Conservation (phyloP, 176 grass and related monocot genomes). For the Carex myosuroides region DNA sequence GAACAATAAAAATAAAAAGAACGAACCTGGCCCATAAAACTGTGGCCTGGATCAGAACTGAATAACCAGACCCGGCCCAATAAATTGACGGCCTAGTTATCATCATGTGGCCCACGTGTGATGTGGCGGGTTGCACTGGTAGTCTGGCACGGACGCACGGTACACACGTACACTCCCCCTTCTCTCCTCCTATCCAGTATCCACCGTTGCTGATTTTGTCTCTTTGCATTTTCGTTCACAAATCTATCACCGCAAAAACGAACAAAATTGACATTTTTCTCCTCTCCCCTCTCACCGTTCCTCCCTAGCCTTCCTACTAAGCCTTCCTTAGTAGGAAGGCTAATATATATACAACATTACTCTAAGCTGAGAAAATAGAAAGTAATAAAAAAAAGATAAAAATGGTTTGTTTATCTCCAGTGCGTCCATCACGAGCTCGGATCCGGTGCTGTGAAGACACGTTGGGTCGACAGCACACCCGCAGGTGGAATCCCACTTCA, state of each 20-base stretch:
- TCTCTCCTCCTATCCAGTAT: neutral
- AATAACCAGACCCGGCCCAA: neutral
- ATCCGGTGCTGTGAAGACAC: slow-evolving; percentile 67
- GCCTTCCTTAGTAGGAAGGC: neutral
- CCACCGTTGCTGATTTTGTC: neutral
- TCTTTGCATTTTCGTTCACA: slow-evolving; percentile 7
- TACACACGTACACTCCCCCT: neutral
- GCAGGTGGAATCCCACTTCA: neutral
- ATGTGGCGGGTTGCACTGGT: neutral
- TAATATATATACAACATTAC: neutral
- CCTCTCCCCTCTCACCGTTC: neutral
- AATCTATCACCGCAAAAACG: neutral
- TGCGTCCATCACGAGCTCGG: neutral
- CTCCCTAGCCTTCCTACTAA: neutral
- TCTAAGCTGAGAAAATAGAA: neutral
- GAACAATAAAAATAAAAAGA: neutral
- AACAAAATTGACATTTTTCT: neutral
- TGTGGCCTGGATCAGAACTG: neutral
- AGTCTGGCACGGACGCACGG: neutral
- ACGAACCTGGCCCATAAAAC: neutral
- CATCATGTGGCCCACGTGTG: neutral
- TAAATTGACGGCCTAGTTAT: neutral
- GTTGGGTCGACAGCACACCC: slow-evolving; percentile 23
- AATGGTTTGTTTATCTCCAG: slow-evolving; percentile 29
- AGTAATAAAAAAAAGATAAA: neutral